Base-by-base conservation (phyloP, 345 rosid species). In the Acer saccharum region DNA sequence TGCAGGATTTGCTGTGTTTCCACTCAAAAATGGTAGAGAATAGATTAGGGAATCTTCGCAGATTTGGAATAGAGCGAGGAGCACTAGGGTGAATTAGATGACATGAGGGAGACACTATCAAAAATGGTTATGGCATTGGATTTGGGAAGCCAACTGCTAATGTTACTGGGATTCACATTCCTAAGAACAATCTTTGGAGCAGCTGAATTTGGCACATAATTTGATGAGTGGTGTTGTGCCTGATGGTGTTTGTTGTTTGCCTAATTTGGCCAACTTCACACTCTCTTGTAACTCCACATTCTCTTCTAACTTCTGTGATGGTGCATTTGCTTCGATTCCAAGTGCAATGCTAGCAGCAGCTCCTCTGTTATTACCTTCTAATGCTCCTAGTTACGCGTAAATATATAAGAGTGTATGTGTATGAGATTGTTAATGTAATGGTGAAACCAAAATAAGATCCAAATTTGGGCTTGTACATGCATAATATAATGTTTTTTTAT, bases 221-320 rank as follows among this genome's bases (percentile, higher is more conserved):
- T 77, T 81, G 92, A 81, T 95, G 88, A 87, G 80, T 9, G 98
- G 98, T 27, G 21, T 81, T 55, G 87, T 95, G 6, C 93, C 89
- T 3, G 81, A 83, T 18, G 96, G 94, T 16, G 87, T 95, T 17
- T 95, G 99, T 75, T 50, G 80, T 46, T 79, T 95, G 50, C 98
- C 99, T 50, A 91, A 75, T 72, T 54, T 95, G 79, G 58, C 63
- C 16, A 95, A 90, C 73, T 87, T 95, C 66, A 92, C 94, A 4
- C 76, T 90, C 74, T 90, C 96, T 68, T 83, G 90, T 74, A 93
- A 95, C 81, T 93, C n/a, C n/a, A n/a, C 94, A 4, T 77, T 90
- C 74, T 90, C 96, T 68, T 83, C 90, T 74, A 93, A 95, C 81
- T 93, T 87, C 83, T 93, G 70, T 4, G 81, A 81, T 0, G 21